These are phyloP conservation scores for Prunus campanulata DNA, from an alignment of 306 rosid genomes.

Conservation along the genomic window DNA sequence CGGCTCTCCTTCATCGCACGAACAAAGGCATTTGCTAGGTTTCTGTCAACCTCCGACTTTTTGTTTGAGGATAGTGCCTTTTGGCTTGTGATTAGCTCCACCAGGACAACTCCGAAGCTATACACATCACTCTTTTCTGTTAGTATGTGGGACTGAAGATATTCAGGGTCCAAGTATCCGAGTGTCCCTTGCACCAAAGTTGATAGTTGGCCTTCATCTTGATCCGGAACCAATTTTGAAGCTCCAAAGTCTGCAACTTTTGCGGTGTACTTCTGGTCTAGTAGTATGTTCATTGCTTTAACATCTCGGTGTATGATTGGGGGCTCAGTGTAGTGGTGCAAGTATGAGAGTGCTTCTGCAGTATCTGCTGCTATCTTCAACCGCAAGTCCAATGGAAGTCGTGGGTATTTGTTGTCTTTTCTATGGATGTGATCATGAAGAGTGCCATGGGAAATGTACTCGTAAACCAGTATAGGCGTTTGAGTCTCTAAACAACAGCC, in stretches of 20 bases:
- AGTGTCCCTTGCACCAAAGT: background rate
- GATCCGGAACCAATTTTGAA: background rate
- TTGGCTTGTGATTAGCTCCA: constrained; percentile 26
- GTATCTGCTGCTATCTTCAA: background rate
- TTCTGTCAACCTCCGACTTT: background rate
- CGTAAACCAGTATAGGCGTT: background rate
- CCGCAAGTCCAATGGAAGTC: no score
- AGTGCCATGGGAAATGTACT: background rate
- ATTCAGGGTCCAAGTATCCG: constrained; percentile 30
- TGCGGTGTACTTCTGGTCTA: background rate
- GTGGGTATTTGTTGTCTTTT: no score
- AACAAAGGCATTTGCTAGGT: background rate
- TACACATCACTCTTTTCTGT: constrained; percentile 28
- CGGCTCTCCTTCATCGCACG: background rate
- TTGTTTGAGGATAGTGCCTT: background rate
- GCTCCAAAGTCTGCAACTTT: background rate
- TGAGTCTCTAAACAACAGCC: background rate
- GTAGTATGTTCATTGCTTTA: background rate
- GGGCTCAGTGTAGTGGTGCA: background rate
- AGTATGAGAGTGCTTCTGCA: background rate
- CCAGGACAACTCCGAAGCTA: constrained; percentile 29
- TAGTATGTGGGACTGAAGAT: constrained; percentile 13
- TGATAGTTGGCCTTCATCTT: background rate
- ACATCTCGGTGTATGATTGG: background rate
- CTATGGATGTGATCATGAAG: background rate